Evolutionary conservation across 2,329 filamentous ascomycete genomes (phyloP).

Genomic region (Blastomyces percursus): DNA sequence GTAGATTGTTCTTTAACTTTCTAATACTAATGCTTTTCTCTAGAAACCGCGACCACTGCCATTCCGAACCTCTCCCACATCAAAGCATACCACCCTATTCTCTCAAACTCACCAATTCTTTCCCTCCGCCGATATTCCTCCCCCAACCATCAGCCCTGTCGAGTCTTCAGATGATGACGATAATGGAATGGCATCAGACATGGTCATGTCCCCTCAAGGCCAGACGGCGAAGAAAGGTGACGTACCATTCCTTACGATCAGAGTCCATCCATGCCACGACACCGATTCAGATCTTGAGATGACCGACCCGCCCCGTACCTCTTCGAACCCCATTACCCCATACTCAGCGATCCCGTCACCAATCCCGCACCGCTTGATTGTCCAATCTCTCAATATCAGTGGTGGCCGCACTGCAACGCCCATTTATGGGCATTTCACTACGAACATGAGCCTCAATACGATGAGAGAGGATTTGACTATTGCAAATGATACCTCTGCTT

Average conservation of each 20-base stretch:
- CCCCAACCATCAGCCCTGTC: slow-evolving; percentile 23
- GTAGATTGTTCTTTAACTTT: slow-evolving; percentile 2
- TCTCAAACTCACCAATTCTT: slow-evolving; percentile 14
- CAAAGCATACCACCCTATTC: slow-evolving; percentile 15
- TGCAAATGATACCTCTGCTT: not conserved
- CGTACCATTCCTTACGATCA: slow-evolving; percentile 7
- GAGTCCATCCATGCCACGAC: slow-evolving; percentile 8
- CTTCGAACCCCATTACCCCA: slow-evolving; percentile 14
- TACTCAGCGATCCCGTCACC: slow-evolving; percentile 22
- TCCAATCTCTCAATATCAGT: slow-evolving; percentile 24
- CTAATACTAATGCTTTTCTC: slow-evolving; percentile 8
- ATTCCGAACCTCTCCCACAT: slow-evolving; percentile 21
- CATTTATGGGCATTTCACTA: slow-evolving; percentile 22
- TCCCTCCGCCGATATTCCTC: slow-evolving; percentile 1
- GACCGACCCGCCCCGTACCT: slow-evolving; percentile 16
- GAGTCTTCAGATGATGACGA: slow-evolving; percentile 30
- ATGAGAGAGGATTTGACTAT: slow-evolving; percentile 10
- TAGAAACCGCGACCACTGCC: slow-evolving; percentile 27
- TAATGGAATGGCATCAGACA: not conserved
- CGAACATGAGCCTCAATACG: slow-evolving; percentile 15
- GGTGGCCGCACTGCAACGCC: slow-evolving; percentile 22
- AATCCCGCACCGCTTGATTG: slow-evolving; percentile 22
- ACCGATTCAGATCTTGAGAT: slow-evolving; percentile 25
- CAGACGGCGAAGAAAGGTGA: not conserved
- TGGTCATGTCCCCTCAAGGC: not conserved